Evolutionary conservation across 257 asterid species (phyloP).

Genomic region (Anisodus tanguticus): DNA sequence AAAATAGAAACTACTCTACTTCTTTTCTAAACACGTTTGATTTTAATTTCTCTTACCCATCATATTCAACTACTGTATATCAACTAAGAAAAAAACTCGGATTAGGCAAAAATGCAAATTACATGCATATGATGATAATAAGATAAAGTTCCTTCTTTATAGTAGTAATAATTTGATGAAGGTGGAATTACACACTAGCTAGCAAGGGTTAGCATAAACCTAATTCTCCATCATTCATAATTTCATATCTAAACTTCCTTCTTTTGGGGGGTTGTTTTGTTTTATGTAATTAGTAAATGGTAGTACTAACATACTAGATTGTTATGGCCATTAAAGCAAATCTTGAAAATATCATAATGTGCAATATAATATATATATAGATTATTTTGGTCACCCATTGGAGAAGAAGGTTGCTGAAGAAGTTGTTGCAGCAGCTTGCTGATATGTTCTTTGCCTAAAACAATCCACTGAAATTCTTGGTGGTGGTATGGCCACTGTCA

Average conservation of each 20-base stretch:
- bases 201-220: background rate
- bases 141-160: background rate
- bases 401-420: conserved; percentile 64
- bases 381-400: conserved; percentile 40
- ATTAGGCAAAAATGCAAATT: background rate
- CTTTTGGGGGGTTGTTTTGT: too few species aligned
- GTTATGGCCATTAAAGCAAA: conserved; percentile 19
- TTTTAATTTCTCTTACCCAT: background rate
- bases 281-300: background rate
- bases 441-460: conserved; percentile 58
- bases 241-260: background rate
- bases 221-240: conserved; percentile 12
- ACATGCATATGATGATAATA: background rate
- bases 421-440: conserved; percentile 43
- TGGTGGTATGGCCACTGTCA: conserved; percentile 76
- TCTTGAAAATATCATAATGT: background rate
- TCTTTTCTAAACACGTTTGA: background rate
- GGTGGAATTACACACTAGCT: background rate
- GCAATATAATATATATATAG: background rate
- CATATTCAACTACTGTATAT: background rate
- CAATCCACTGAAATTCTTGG: conserved; percentile 79
- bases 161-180: background rate
- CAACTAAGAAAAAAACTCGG: background rate
- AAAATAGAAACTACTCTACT: conserved; percentile 37
- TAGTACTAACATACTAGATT: background rate